phyloP scores from a whole-genome alignment of 768 basidiomycete species.

The Hemileccinum rubropunctum region DNA sequence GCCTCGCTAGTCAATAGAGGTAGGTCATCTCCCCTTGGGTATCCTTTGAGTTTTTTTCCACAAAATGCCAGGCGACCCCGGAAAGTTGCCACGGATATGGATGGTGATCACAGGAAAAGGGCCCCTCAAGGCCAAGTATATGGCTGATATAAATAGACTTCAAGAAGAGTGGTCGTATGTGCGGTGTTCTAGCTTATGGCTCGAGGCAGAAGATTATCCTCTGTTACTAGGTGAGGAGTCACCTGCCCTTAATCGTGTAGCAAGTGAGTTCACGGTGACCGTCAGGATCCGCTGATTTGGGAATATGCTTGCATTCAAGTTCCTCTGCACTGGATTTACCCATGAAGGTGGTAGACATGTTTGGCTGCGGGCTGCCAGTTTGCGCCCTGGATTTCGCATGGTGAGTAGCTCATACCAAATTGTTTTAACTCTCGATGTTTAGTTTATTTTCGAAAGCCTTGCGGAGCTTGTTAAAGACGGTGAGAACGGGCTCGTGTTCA shows the following conservation, averaged over 20 bases:
- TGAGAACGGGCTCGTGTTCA: constrained; percentile 81
- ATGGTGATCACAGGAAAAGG: constrained; percentile 92
- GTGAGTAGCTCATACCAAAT: constrained; percentile 42
- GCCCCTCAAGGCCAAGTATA: constrained; percentile 69
- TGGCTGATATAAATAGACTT: constrained; percentile 57
- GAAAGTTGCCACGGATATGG: constrained; percentile 67
- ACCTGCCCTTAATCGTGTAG: not conserved
- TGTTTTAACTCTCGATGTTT: not conserved
- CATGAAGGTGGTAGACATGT: constrained; percentile 99
- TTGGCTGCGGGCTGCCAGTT: constrained; percentile 93
- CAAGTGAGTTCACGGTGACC: not conserved
- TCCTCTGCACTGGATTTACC: constrained; percentile 90
- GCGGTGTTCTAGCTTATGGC: constrained; percentile 78
- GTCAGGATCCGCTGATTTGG: constrained; percentile 85
- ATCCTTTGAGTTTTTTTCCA: not conserved
- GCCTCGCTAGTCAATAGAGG: constrained; percentile 37
- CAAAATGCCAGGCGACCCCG: constrained; percentile 12
- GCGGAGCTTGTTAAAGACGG: constrained; percentile 83
- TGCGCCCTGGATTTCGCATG: constrained; percentile 85
- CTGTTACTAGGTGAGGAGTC: constrained; percentile 63
- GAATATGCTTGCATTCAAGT: constrained; percentile 87
- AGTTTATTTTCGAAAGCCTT: constrained; percentile 47
- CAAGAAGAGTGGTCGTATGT: constrained; percentile 74
- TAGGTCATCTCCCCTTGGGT: not conserved
- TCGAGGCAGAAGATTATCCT: constrained; percentile 90